Conservation (phyloP, 352 stramenopile species). For the Thalassiosira mediterranea region DNA sequence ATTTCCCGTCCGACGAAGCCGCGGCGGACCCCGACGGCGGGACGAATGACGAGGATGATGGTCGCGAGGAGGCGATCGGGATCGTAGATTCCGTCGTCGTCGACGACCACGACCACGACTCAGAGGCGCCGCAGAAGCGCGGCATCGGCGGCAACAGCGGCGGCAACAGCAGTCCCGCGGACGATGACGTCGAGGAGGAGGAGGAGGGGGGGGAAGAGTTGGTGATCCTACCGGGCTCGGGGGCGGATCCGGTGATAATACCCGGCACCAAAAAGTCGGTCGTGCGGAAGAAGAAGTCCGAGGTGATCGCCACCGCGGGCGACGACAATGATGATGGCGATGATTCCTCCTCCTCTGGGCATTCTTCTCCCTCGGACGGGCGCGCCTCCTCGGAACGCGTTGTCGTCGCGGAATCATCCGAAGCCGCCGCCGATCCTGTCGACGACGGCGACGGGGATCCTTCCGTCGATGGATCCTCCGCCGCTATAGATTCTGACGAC, state of each 20-base stretch:
- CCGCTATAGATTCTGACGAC: not conserved
- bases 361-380: too few relatives aligned
- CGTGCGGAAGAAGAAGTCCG: conserved; percentile 11
- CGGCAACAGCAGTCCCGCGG: too few relatives aligned
- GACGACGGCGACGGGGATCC: not conserved
- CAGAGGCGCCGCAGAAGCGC: too few relatives aligned
- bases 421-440: not conserved
- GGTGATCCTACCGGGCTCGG: conserved; percentile 32
- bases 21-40: too few relatives aligned
- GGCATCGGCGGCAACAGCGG: too few relatives aligned
- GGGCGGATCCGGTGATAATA: conserved; percentile 31
- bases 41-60: too few relatives aligned
- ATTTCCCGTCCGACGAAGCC: too few relatives aligned
- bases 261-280: conserved; percentile 1
- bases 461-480: not conserved
- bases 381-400: too few relatives aligned
- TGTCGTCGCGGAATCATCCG: not conserved
- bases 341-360: too few relatives aligned
- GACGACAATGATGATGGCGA: conserved; percentile 3
- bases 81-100: too few relatives aligned
- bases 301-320: conserved; percentile 8
- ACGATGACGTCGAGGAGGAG: not conserved
- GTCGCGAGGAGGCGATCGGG: too few relatives aligned
- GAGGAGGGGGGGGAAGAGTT: conserved; percentile 13
- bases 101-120: too few relatives aligned